These are phyloP conservation scores for Scortechinia acanthostroma DNA, from an alignment of 2,329 filamentous ascomycete genomes.

Conservation along the genomic window DNA sequence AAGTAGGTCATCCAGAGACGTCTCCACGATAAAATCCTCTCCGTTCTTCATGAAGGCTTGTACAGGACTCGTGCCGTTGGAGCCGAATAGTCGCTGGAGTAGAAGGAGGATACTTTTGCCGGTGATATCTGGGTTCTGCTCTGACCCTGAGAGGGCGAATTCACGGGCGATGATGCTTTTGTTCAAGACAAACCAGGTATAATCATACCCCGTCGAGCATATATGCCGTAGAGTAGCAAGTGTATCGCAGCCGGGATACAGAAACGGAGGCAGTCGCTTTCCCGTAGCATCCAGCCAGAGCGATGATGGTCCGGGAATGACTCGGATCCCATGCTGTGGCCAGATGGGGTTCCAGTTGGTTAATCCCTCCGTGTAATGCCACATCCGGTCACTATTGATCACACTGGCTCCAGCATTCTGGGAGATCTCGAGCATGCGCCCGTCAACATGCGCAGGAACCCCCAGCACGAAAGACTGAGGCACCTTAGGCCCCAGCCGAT, in stretches of 20 bases:
- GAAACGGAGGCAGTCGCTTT: slow-evolving; percentile 44
- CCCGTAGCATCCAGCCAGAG: slow-evolving; percentile 56
- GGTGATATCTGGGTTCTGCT: slow-evolving; percentile 56
- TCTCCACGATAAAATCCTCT: slow-evolving; percentile 49
- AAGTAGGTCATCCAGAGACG: slow-evolving; percentile 45
- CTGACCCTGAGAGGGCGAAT: slow-evolving; percentile 53
- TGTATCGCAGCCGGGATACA: slow-evolving; percentile 50
- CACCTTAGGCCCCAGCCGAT: slow-evolving; percentile 45
- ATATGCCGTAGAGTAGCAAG: slow-evolving; percentile 50
- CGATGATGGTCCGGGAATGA: slow-evolving; percentile 51
- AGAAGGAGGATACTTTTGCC: slow-evolving; percentile 45
- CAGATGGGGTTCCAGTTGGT: slow-evolving; percentile 57
- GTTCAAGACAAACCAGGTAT: slow-evolving; percentile 55
- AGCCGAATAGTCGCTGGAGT: slow-evolving; percentile 38
- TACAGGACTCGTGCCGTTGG: slow-evolving; percentile 42
- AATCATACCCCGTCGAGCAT: slow-evolving; percentile 52
- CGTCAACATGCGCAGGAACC: slow-evolving; percentile 58
- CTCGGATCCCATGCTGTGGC: slow-evolving; percentile 51
- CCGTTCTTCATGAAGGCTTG: slow-evolving; percentile 52
- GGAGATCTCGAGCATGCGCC: slow-evolving; percentile 51
- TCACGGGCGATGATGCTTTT: slow-evolving; percentile 51
- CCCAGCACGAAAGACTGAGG: slow-evolving; percentile 50
- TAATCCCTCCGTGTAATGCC: slow-evolving; percentile 59
- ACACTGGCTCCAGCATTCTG: slow-evolving; percentile 41
- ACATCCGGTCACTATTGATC: slow-evolving; percentile 58